Percentiles rank a stretch among this genome's conserved stretches.
phyloP scores from a whole-genome alignment of 305 asterid species.

The Fraxinus albicans region DNA sequence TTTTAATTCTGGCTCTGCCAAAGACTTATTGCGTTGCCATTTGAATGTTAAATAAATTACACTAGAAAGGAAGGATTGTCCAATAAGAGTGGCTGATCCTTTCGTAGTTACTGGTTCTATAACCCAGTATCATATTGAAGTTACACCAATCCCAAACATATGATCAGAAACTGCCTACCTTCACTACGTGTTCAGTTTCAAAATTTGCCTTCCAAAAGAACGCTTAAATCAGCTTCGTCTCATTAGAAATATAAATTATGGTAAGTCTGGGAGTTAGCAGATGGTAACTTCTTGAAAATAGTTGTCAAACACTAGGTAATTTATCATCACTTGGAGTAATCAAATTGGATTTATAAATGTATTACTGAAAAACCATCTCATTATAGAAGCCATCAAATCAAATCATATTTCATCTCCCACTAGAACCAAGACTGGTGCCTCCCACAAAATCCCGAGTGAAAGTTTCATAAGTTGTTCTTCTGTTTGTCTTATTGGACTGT shows the following conservation, averaged over 20 bases:
- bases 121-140: not conserved
- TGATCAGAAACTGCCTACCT: not conserved
- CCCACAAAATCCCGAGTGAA: not conserved
- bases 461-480: not conserved
- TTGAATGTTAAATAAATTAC: not conserved
- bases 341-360: not conserved
- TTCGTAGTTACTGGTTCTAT: not conserved
- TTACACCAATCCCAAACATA: not conserved
- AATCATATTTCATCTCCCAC: constrained; percentile 4
- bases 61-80: not conserved
- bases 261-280: not conserved
- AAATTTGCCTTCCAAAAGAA: not conserved
- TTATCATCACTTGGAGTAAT: not conserved
- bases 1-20: not conserved
- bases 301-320: not conserved
- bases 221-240: not conserved
- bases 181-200: not conserved
- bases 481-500: no score
- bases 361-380: not conserved
- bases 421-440: not conserved
- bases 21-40: not conserved
- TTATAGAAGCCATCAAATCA: not conserved
- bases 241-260: not conserved
- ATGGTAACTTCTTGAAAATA: not conserved
- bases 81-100: not conserved